A percentile compares a stretch with the other conserved stretches of the same genome.
phyloP scores from a whole-genome alignment of 2,329 filamentous ascomycete species.

The Diaporthe sp. region DNA sequence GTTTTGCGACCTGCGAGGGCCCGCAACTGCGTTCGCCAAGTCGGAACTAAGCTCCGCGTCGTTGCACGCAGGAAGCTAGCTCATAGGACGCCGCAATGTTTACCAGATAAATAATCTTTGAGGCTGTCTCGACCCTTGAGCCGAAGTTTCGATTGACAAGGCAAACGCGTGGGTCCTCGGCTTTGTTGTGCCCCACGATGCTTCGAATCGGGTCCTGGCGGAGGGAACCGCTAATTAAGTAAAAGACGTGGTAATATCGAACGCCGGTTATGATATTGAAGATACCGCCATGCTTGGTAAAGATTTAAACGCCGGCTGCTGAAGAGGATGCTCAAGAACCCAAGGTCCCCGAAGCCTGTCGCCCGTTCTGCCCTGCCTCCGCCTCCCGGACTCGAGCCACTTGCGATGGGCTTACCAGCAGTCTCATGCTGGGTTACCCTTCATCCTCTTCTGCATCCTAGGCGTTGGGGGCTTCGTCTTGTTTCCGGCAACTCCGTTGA shows the following conservation, averaged over 20 bases:
- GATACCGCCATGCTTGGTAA: conserved; percentile 33
- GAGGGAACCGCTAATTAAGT: conserved; percentile 4
- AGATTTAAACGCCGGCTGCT: conserved; percentile 34
- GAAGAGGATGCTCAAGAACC: conserved; percentile 11
- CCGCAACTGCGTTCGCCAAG: not conserved
- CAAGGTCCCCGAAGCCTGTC: conserved; percentile 3
- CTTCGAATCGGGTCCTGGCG: conserved; percentile 1
- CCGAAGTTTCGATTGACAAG: not conserved
- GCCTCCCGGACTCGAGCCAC: not conserved
- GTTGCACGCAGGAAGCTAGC: not conserved
- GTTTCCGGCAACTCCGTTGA: conserved; percentile 63
- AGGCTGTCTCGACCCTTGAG: not conserved
- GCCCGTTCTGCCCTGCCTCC: not conserved
- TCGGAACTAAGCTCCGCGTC: not conserved
- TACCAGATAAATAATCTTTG: not conserved
- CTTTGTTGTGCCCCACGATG: not conserved
- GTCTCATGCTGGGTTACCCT: conserved; percentile 55
- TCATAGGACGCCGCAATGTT: not conserved
- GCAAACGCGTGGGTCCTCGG: not conserved
- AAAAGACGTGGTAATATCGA: conserved; percentile 1
- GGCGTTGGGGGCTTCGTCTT: conserved; percentile 69
- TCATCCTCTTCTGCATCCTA: conserved; percentile 67
- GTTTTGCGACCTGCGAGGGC: not conserved
- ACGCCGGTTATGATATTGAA: conserved; percentile 16
- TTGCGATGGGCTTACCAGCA: not conserved